Conservation (phyloP, 1,284 basidiomycete genomes). For the Ganoderma boninense region DNA sequence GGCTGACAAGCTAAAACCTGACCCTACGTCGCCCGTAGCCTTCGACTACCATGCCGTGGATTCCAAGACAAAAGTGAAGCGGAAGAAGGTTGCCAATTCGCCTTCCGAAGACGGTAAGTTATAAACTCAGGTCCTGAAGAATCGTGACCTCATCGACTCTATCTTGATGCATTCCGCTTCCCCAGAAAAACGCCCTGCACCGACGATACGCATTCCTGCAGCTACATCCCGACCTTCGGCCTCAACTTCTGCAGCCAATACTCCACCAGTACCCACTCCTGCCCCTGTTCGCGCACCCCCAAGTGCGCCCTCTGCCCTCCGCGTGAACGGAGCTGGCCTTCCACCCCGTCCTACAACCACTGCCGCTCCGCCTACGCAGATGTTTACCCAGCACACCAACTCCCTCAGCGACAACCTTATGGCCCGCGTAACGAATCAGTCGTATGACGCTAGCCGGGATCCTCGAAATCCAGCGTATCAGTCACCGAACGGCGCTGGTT, state of each 20-base stretch:
- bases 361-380: constrained; percentile 1
- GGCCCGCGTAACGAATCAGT: constrained; percentile 4
- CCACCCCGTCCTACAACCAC: not conserved
- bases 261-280: not conserved
- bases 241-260: not conserved
- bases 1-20: constrained; percentile 27
- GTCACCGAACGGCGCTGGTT: not conserved
- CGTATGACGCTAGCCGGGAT: constrained; percentile 13
- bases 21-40: constrained; percentile 7
- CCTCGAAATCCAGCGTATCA: constrained; percentile 10
- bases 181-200: not conserved
- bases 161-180: not conserved
- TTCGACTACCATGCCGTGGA: not conserved
- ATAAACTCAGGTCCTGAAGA: too few species aligned
- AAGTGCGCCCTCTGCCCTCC: constrained; percentile 13
- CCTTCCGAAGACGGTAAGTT: not conserved
- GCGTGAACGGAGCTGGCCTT: not conserved
- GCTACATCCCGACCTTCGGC: not conserved
- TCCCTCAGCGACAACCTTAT: constrained; percentile 14
- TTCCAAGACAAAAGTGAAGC: constrained; percentile 1
- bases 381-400: constrained; percentile 6
- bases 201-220: not conserved
- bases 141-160: not conserved
- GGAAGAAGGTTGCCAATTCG: not conserved
- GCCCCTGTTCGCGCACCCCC: constrained; percentile 8